Conservation (phyloP, 2,329 filamentous ascomycete genomes). For the Bipolaris sorokiniana region DNA sequence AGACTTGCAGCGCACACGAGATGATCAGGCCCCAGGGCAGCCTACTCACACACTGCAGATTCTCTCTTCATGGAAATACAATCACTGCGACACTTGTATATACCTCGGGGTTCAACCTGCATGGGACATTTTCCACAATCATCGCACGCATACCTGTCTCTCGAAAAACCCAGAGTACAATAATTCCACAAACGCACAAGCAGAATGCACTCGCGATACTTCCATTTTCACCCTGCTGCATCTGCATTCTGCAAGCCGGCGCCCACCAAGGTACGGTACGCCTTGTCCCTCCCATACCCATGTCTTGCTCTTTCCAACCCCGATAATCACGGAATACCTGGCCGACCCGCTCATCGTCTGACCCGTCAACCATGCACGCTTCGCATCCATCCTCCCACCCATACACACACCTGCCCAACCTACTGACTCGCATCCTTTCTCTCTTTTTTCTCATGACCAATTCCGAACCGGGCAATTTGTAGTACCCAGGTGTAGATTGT, state of each 20-base stretch:
- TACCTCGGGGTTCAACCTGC: neutral
- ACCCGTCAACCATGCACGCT: neutral
- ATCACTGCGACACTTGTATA: neutral
- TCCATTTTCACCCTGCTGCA: too few relatives aligned
- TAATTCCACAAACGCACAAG: too few relatives aligned
- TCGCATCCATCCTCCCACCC: neutral
- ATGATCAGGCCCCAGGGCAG: neutral
- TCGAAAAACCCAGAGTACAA: neutral
- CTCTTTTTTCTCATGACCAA: neutral
- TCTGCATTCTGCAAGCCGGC: neutral
- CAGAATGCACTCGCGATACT: neutral
- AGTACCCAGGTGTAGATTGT: slow-evolving; percentile 8
- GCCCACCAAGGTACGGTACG: neutral
- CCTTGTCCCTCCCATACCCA: neutral
- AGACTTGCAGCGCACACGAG: neutral
- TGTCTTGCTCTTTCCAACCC: neutral
- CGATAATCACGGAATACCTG: neutral
- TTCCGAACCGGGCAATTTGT: slow-evolving; percentile 11
- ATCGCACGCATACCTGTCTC: neutral
- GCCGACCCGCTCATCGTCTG: neutral
- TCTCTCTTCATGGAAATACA: neutral
- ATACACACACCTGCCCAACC: neutral
- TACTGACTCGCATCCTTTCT: neutral
- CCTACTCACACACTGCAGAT: neutral
- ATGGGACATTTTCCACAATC: neutral